These are phyloP conservation scores for Erythrophleum fordii DNA, from an alignment of 306 rosid species.

Conservation along the genomic window DNA sequence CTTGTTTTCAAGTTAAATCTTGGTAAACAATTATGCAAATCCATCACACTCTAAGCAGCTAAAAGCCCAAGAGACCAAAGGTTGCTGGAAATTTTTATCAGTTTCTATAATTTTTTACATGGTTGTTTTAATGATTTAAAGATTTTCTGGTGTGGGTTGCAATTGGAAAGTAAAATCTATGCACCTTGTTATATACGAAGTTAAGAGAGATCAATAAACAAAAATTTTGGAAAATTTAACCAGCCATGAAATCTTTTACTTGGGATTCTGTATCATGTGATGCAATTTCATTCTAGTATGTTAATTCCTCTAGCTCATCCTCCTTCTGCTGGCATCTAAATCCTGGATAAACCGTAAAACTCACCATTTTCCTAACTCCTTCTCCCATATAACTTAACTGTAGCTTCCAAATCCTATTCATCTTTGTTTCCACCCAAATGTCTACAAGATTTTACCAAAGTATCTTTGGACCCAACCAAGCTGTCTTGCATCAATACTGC, in stretches of 20 bases:
- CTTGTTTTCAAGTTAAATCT: not conserved
- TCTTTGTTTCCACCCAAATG: slow-evolving; percentile 16
- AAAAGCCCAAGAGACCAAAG: not conserved
- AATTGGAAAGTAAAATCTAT: slow-evolving; percentile 7
- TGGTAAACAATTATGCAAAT: not conserved
- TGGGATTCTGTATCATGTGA: slow-evolving; percentile 7
- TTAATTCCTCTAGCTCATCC: slow-evolving; percentile 17
- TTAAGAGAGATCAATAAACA: slow-evolving; percentile 18
- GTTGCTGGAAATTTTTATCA: not conserved
- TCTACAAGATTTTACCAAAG: slow-evolving; percentile 1
- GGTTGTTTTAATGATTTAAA: slow-evolving; percentile 4
- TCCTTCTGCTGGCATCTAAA: slow-evolving; percentile 29
- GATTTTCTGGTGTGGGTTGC: slow-evolving; percentile 15
- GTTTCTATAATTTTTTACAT: not conserved
- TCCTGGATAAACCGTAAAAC: not conserved
- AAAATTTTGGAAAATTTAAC: not conserved
- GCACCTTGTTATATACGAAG: not conserved
- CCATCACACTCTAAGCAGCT: no score
- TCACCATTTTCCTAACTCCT: not conserved
- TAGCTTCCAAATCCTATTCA: not conserved
- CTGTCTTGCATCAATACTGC: slow-evolving; percentile 16
- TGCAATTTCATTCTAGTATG: slow-evolving; percentile 3
- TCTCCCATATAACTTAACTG: not conserved
- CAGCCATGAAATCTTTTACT: not conserved
- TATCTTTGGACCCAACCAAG: slow-evolving; percentile 19